Evolutionary conservation across 106 monocot species (phyloP).

Genomic region (Dendrobium nobile): DNA sequence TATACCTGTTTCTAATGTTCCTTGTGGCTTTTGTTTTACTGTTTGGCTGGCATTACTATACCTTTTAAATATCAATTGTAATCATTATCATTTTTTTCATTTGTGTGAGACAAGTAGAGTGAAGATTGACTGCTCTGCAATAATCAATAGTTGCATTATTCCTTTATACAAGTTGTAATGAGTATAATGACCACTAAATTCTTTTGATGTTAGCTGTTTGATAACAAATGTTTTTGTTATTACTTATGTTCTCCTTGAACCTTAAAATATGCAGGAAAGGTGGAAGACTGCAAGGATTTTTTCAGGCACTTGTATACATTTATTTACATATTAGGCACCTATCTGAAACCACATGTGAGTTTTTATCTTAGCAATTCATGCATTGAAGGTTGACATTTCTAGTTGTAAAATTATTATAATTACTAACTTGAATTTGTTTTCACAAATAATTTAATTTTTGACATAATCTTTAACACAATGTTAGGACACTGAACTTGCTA

Average conservation of each 20-base stretch:
- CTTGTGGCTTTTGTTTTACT: background rate
- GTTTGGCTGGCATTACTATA: background rate
- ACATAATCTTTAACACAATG: background rate
- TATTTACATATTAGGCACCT: constrained; percentile 89
- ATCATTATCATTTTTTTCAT: background rate
- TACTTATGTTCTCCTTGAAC: background rate
- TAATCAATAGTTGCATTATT: background rate
- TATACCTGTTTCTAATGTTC: background rate
- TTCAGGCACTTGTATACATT: constrained; percentile 75
- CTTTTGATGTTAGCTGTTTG: background rate
- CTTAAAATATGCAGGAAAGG: constrained; percentile 51
- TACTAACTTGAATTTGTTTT: background rate
- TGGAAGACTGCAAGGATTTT: constrained; percentile 84
- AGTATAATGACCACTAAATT: background rate
- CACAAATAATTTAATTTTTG: background rate
- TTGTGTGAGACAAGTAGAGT: no score
- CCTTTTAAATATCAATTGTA: background rate
- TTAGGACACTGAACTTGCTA: background rate
- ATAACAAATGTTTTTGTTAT: background rate
- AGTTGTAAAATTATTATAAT: background rate
- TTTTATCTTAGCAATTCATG: background rate
- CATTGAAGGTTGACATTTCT: background rate
- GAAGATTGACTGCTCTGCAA: background rate
- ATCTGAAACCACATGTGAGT: constrained; percentile 96
- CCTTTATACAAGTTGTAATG: background rate